These are phyloP conservation scores for Mortierella sp. DNA, from an alignment of 371 early-diverging fungal genomes.

Conservation along the genomic window DNA sequence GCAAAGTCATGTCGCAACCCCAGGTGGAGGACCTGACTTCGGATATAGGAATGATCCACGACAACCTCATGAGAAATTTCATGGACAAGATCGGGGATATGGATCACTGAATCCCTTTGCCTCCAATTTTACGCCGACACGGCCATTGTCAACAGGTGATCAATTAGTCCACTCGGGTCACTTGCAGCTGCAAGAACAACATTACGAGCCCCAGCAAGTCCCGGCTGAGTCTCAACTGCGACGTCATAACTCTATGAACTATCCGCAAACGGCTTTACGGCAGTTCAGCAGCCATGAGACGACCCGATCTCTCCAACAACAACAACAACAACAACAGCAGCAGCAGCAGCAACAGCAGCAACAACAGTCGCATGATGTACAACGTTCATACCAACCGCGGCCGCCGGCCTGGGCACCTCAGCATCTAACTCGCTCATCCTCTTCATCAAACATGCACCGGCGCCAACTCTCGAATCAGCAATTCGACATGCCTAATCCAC, in stretches of 20 bases:
- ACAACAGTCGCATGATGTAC: slow-evolving; percentile 3
- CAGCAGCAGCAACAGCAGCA: slow-evolving; percentile 15
- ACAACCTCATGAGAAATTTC: neutral
- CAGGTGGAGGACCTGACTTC: slow-evolving; percentile 1
- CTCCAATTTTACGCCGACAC: slow-evolving; percentile 1
- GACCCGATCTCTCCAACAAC: slow-evolving; percentile 6
- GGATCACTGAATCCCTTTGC: slow-evolving; percentile 22
- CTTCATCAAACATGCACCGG: slow-evolving; percentile 30
- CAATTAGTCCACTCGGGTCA: slow-evolving; percentile 17
- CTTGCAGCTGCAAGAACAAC: slow-evolving; percentile 3
- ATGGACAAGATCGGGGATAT: slow-evolving; percentile 11
- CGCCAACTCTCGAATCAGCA: slow-evolving; percentile 28
- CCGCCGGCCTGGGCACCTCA: slow-evolving; percentile 46
- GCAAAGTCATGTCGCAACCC: neutral
- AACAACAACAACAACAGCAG: slow-evolving; percentile 13
- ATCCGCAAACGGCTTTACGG: slow-evolving; percentile 12
- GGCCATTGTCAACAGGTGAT: slow-evolving; percentile 20
- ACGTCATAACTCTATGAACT: slow-evolving; percentile 39
- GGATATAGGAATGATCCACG: slow-evolving; percentile 7
- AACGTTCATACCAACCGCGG: slow-evolving; percentile 25
- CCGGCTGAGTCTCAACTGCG: slow-evolving; percentile 22
- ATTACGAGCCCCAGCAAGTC: slow-evolving; percentile 8
- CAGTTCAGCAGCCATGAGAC: neutral
- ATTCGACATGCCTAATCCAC: slow-evolving; percentile 6
- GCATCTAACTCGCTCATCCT: slow-evolving; percentile 19